Evolutionary conservation across 192 early-diverging fungal species (phyloP).

Genomic region (Thamnidium elegans): DNA sequence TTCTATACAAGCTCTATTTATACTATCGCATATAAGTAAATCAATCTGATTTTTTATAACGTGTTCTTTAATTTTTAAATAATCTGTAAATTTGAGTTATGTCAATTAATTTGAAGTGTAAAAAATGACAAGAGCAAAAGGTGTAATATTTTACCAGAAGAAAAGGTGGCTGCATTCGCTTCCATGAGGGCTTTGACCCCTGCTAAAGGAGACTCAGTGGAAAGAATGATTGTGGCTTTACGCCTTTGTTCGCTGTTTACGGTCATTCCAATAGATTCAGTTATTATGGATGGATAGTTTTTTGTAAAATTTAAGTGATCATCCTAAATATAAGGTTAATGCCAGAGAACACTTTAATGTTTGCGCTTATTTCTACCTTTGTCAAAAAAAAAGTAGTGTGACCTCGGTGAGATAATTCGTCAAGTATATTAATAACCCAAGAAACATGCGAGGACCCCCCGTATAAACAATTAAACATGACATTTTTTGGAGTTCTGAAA

Average conservation of each 20-base stretch:
- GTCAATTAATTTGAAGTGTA: not conserved
- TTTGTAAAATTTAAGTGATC: not conserved
- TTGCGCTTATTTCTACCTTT: not conserved
- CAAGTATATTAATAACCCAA: constrained; percentile 11
- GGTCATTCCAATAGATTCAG: too few species aligned
- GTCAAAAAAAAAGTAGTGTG: not conserved
- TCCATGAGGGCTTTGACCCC: too few species aligned
- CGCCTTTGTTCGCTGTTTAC: too few species aligned
- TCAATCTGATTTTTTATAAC: not conserved
- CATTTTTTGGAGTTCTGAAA: not conserved
- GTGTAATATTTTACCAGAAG: not conserved
- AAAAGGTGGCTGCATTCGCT: not conserved
- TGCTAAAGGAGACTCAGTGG: too few species aligned
- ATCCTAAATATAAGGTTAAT: not conserved
- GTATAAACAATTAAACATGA: not conserved
- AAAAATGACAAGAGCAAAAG: too few species aligned
- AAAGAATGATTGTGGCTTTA: too few species aligned
- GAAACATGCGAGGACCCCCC: constrained; percentile 4
- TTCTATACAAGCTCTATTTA: constrained; percentile 17
- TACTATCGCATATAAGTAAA: not conserved
- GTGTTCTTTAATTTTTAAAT: not conserved
- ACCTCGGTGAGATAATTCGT: not conserved
- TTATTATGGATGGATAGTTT: too few species aligned
- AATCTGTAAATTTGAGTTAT: not conserved
- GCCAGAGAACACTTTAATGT: not conserved